These are phyloP conservation scores for Lolium perenne DNA, from an alignment of 176 grass and related monocot genomes.

Conservation along the genomic window DNA sequence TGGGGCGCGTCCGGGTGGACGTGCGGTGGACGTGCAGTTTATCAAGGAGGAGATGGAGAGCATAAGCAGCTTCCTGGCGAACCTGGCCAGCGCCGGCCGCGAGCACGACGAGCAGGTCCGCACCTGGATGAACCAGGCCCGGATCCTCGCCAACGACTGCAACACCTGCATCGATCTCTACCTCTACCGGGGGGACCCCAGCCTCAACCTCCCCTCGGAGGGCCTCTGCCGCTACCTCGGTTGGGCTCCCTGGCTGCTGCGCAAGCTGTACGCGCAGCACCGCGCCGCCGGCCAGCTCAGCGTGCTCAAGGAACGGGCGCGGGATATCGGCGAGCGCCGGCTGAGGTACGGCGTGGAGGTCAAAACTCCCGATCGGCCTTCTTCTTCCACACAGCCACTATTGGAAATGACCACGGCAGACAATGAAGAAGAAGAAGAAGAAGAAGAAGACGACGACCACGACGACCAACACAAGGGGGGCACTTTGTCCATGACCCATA, in stretches of 20 bases:
- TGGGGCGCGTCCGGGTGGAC: neutral
- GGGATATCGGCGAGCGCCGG: neutral
- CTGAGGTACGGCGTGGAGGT: neutral
- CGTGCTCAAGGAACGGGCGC: neutral
- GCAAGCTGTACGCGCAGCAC: neutral
- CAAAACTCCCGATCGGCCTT: neutral
- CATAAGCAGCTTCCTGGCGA: constrained; percentile 20
- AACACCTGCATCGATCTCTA: constrained; percentile 21
- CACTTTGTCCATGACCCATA: neutral
- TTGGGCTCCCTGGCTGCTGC: neutral
- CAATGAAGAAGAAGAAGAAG: too few species aligned
- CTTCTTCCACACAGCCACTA: neutral
- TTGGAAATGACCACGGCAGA: neutral
- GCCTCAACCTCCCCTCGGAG: neutral
- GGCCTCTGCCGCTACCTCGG: neutral
- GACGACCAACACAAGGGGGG: neutral
- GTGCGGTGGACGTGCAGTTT: neutral
- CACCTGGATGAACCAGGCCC: constrained; percentile 25
- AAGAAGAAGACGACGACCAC: neutral
- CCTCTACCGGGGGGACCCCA: neutral
- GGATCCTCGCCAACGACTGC: constrained; percentile 23
- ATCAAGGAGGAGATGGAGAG: constrained; percentile 17
- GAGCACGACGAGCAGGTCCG: neutral
- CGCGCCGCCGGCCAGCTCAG: neutral
- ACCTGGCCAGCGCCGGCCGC: neutral